Base-by-base conservation (phyloP, 1,139 yeast species). In the Lodderomyces metapsilosis region DNA sequence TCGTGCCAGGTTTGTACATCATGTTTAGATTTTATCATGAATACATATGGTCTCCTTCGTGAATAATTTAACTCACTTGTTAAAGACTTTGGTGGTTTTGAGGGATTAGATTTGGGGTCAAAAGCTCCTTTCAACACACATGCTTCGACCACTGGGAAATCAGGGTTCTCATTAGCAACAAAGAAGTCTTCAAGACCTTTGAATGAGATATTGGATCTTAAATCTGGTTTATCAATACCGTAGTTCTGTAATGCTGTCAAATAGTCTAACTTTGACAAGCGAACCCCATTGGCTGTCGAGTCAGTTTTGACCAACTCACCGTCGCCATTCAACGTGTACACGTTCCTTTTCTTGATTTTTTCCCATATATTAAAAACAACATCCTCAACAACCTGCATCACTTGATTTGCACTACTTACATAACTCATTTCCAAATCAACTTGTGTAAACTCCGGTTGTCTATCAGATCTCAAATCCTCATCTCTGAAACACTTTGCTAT, bases 361-460 rank as follows among this genome's bases (percentile, higher is more conserved):
- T 60, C 60, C 91, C 95, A 88, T 1, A 82, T 71, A 1, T 57
- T 58, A 13, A 62, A 60, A 0, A 88, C 74, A 0, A 86, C 57
- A 21, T 69, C 68, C 52, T 85, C 87, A 2, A 91, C 80, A 0
- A 82, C 84, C 0, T 58, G 44, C 55, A 79, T 81, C 5, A 92
- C 95, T 49, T 71, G 73, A 48, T 87, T 88, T 10, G 72, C 67
- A 36, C 79, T 79, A 49, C 72, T 74, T 1, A 92, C 82, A 66
- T 82, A 94, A 30, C 94, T 79, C 95, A 92, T 85, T 59, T 94
- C 99, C 64, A 94, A 55, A 70, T 92, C 99, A 13, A 94, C 69
- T 61, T 92, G 99, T 0, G 98, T 92, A 57, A 92, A 94, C 59
- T 94, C 98, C 0, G 98, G 98, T 62, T 92, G 99, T 59, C 99